Evolutionary conservation across 1,284 basidiomycete species (phyloP).

Genomic region (Moesziomyces parantarcticus): DNA sequence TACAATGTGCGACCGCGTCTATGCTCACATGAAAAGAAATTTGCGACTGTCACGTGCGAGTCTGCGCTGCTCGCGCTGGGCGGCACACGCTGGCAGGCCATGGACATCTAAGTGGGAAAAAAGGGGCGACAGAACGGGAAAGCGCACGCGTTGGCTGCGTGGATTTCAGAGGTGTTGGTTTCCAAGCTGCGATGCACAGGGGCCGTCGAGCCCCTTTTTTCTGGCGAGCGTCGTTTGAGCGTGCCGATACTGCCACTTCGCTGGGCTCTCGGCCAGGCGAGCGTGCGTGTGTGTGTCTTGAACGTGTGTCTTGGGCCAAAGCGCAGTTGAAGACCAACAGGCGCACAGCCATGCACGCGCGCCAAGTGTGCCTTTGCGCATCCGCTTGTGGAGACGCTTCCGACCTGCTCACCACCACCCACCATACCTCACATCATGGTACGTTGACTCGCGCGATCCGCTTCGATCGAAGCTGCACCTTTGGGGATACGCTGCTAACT

Average conservation of each 20-base stretch:
- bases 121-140: slow-evolving; percentile 3
- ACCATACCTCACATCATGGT: too few relatives aligned
- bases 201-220: slow-evolving; percentile 9
- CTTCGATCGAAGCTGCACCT: too few relatives aligned
- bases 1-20: neutral
- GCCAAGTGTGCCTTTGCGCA: too few relatives aligned
- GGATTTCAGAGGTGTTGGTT: slow-evolving; percentile 14
- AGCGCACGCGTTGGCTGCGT: neutral
- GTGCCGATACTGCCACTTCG: neutral
- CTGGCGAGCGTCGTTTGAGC: too few relatives aligned
- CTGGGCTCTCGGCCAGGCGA: neutral
- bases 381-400: too few relatives aligned
- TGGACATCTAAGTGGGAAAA: neutral
- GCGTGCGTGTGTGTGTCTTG: neutral
- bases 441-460: too few relatives aligned
- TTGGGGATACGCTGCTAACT: too few relatives aligned
- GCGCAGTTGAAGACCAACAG: neutral
- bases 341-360: too few relatives aligned
- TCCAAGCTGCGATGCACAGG: slow-evolving; percentile 1
- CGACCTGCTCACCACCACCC: too few relatives aligned
- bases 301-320: slow-evolving; percentile 1
- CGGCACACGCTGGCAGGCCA: too few relatives aligned
- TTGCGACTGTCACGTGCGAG: slow-evolving; percentile 7
- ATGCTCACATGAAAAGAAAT: neutral
- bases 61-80: too few relatives aligned